Percentiles rank a stretch among this genome's conserved stretches.
Conservation (phyloP, 495 filamentous ascomycete genomes). For the Penicillium subrubescens region DNA sequence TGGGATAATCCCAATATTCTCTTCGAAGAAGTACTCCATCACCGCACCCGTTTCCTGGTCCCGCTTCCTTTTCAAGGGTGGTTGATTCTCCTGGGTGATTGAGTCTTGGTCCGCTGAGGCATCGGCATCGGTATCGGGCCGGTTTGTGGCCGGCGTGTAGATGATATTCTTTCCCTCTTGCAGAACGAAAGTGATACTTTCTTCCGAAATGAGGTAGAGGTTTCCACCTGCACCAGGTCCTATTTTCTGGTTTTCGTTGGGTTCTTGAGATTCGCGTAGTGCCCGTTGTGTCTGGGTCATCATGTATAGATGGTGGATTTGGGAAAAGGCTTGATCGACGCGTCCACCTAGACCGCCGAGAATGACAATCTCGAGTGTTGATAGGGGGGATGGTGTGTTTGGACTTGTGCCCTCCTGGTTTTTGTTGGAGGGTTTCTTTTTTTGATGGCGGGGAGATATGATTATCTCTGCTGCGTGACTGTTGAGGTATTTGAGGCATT, state of each 20-base stretch:
- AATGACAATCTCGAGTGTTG: slow-evolving; percentile 58
- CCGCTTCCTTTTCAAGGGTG: slow-evolving; percentile 15
- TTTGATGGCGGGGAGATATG: slow-evolving; percentile 17
- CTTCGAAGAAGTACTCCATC: slow-evolving; percentile 44
- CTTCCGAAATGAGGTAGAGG: slow-evolving; percentile 73
- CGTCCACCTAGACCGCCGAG: slow-evolving; percentile 86
- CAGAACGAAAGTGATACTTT: slow-evolving; percentile 80
- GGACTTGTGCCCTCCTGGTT: slow-evolving; percentile 5
- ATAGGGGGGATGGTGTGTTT: background rate
- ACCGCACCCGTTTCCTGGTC: background rate
- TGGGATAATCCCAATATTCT: slow-evolving; percentile 84
- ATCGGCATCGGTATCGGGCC: slow-evolving; percentile 11
- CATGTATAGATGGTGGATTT: slow-evolving; percentile 74
- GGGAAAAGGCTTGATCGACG: slow-evolving; percentile 88
- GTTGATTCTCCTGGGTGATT: background rate
- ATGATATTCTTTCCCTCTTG: slow-evolving; percentile 68
- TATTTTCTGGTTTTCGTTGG: background rate
- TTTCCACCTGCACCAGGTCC: slow-evolving; percentile 27
- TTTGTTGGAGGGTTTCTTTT: background rate
- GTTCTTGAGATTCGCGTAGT: slow-evolving; percentile 15
- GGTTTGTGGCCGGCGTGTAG: slow-evolving; percentile 53
- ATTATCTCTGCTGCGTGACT: slow-evolving; percentile 33
- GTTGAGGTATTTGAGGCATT: slow-evolving; percentile 68
- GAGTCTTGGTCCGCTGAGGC: background rate
- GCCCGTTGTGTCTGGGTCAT: slow-evolving; percentile 33